A percentile compares a stretch with the other conserved stretches of the same genome.
Evolutionary conservation across 768 basidiomycete species (phyloP).

Genomic region (Tulasnella sp.): DNA sequence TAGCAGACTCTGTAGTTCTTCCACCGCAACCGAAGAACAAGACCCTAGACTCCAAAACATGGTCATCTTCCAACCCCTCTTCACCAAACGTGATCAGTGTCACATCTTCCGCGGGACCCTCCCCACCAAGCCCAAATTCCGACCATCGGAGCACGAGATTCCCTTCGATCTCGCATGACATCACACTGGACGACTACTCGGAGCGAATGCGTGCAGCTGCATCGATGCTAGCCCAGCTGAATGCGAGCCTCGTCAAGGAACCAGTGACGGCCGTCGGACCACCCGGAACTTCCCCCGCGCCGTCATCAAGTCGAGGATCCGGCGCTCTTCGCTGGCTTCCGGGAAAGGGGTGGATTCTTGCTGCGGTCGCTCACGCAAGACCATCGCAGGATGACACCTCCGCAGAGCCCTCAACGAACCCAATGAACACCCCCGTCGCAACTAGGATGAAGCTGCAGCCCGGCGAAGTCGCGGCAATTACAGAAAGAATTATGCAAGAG

Average conservation of each 20-base stretch:
- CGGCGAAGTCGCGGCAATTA: slow-evolving; percentile 78
- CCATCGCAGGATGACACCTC: slow-evolving; percentile 22
- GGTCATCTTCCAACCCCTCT: slow-evolving; percentile 51
- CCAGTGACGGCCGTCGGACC: slow-evolving; percentile 25
- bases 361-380: slow-evolving; percentile 19
- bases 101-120: not conserved
- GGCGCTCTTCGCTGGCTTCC: slow-evolving; percentile 41
- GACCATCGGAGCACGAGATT: not conserved
- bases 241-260: slow-evolving; percentile 62
- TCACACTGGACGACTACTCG: slow-evolving; percentile 94
- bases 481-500: slow-evolving; percentile 95
- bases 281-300: slow-evolving; percentile 15
- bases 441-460: slow-evolving; percentile 64
- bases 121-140: not conserved
- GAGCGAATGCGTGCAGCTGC: slow-evolving; percentile 98
- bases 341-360: slow-evolving; percentile 42
- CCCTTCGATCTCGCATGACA: slow-evolving; percentile 20
- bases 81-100: slow-evolving; percentile 28
- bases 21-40: slow-evolving; percentile 78
- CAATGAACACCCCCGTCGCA: slow-evolving; percentile 21
- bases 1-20: slow-evolving; percentile 75
- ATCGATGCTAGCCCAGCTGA: slow-evolving; percentile 95
- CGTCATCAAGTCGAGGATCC: slow-evolving; percentile 19
- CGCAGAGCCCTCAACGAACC: slow-evolving; percentile 19
- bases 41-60: slow-evolving; percentile 74